Percentiles rank a stretch among this genome's conserved stretches.
These are phyloP conservation scores for Cetraspora pellucida DNA, from an alignment of 192 early-diverging fungal genomes.

Conservation along the genomic window DNA sequence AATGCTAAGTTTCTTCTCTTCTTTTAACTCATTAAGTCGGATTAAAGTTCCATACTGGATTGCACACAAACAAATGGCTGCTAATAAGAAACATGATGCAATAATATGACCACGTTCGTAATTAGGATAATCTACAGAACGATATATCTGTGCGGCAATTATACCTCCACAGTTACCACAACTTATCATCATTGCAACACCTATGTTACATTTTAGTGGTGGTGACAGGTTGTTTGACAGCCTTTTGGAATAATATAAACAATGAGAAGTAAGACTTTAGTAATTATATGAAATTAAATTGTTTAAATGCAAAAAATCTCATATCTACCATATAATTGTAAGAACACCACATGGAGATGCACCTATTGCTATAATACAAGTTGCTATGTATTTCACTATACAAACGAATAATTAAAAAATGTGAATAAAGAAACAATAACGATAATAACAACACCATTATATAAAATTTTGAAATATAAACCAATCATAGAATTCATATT, in stretches of 20 bases:
- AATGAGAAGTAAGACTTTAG: constrained; percentile 43
- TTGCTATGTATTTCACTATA: constrained; percentile 20
- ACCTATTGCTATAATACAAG: not conserved
- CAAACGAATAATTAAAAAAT: constrained; percentile 6
- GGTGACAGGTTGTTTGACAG: constrained; percentile 71
- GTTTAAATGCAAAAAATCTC: too few species aligned
- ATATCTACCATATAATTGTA: constrained; percentile 48
- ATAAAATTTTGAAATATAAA: not conserved
- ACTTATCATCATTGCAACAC: constrained; percentile 65
- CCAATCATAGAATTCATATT: not conserved
- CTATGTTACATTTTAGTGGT: constrained; percentile 71
- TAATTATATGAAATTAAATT: not conserved
- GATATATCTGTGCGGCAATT: constrained; percentile 78
- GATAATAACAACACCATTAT: not conserved
- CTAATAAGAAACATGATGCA: constrained; percentile 53
- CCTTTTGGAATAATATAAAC: constrained; percentile 55
- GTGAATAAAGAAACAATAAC: not conserved
- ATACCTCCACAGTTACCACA: constrained; percentile 77
- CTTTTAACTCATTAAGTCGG: too few species aligned
- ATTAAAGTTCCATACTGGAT: too few species aligned
- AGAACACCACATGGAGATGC: constrained; percentile 9
- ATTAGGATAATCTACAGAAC: constrained; percentile 56
- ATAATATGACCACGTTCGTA: constrained; percentile 53
- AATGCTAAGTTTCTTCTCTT: too few species aligned
- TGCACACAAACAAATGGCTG: constrained; percentile 33